A percentile compares a stretch with the other conserved stretches of the same genome.
phyloP scores from a whole-genome alignment of 805 yeast species.

The Lachancea meyersii region DNA sequence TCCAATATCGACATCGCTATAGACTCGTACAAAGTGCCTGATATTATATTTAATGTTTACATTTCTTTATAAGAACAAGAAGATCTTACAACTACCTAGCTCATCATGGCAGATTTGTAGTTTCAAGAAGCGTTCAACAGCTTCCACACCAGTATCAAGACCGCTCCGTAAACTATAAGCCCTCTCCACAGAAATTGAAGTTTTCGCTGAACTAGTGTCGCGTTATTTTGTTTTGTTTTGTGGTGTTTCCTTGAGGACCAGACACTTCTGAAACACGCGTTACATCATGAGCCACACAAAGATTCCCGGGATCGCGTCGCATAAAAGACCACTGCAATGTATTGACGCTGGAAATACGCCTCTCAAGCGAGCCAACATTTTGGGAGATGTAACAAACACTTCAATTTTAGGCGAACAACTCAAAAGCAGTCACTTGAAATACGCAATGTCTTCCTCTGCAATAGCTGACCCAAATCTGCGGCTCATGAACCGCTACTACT shows the following conservation, averaged over 20 bases:
- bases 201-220: not conserved
- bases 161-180: too few relatives aligned
- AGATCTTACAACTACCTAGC: not conserved
- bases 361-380: slow-evolving; percentile 4
- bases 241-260: not conserved
- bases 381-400: slow-evolving; percentile 12
- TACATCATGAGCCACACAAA: slow-evolving; percentile 6
- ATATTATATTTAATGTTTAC: not conserved
- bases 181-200: not conserved
- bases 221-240: not conserved
- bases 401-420: not conserved
- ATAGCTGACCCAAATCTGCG: slow-evolving; percentile 13
- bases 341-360: not conserved
- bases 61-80: not conserved
- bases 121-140: not conserved
- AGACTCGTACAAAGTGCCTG: not conserved
- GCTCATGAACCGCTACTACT: slow-evolving; percentile 24
- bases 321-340: slow-evolving; percentile 3
- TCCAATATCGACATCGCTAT: too few relatives aligned
- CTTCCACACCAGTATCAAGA: too few relatives aligned
- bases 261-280: slow-evolving; percentile 3
- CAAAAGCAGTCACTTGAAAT: not conserved
- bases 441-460: not conserved
- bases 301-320: slow-evolving; percentile 6
- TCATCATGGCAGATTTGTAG: not conserved